Evolutionary conservation across 2,329 filamentous ascomycete genomes (phyloP), one percentile per base, ranked within the genome.

Genomic region (Beauveria asiatica): DNA sequence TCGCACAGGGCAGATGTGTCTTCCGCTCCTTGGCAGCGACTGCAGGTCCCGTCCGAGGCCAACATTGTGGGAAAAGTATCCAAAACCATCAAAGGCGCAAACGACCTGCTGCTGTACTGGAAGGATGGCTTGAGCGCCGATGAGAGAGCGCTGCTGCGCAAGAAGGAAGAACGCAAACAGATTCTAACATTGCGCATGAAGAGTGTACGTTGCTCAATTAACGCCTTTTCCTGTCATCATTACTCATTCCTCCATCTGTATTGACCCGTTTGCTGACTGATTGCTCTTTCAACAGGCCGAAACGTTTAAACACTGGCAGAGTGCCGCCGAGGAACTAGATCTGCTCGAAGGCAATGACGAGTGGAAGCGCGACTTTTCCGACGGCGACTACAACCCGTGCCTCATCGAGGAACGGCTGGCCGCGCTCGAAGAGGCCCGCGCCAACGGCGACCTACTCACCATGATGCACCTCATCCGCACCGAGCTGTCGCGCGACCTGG

Each of bases 381-480:
- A 80, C n/a, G 76, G 81, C 51, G 87, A 92, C 65, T 94, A 92
- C 71, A 84, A 93, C 67, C 81, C 84, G 1, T 76, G 76, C 0
- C 76, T 95, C 9, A 83, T 97, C 46, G 78, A 86, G 64, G 76
- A 81, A 37, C 85, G 89, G n/a, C 75, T 95, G 48, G 76, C 78
- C 57, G 84, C 91, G 64, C 79, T 97, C 62, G 87, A 96, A 65
- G 80, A 87, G 11, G 92, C 91, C 17, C 83, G 89, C 5, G 77
- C 80, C 11, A 86, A 81, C 64, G 84, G 85, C 65, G 90, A 97
- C 72, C 80, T 91, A 59, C 82, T 81, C 63, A 80, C 81, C 60
- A 94, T 96, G 87, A 80, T 94, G 68, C 86, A 91, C 68, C 79
- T 94, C 42, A 80, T 96, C 42, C 85, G 92, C 30, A 96, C 91